Base-by-base conservation (phyloP, 2,329 filamentous ascomycete species). In the Bipolaris bicolor region DNA sequence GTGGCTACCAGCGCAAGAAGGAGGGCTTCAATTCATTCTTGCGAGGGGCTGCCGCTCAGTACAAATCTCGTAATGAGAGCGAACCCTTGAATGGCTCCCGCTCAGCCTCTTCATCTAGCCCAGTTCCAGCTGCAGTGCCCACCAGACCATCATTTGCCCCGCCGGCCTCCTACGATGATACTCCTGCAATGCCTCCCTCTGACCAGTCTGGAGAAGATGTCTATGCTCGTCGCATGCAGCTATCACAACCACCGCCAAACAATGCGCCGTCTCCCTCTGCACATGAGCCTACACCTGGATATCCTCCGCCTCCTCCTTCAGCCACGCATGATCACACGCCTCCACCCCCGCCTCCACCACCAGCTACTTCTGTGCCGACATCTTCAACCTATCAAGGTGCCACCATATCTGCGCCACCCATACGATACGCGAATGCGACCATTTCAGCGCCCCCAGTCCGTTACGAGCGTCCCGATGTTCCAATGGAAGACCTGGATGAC, bases 381-480 rank as follows among this genome's bases (percentile, higher is more conserved):
- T 77, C 72, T 84, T 46, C 60, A 11, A 20, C 36, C 4, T 81
- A 64, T 46, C 63, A 67, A 55, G 64, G 60, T 40, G 80, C 84
- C 10, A 88, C 86, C 7, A 94, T 96, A 72, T 90, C 91, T 40
- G 86, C 89, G 40, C 88, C 90, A 0, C 91, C 92, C 1, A 86
- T 96, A 10, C 88, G 88, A 62, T 96, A 96, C 75, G 59, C 64
- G 16, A 82, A 61, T 24, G 80, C 84, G 16, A 88, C 86, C n/a
- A 94, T 96, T 72, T 91, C 91, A 39, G 86, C 89, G 45, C 88
- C 90, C 1, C 91, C 92, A 3, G 86, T 97, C 9, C 88, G 88
- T 64, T 97, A 96, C 74, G 82, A 67, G 47, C 66, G 54, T 36
- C 62, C 62, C 15, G 61, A 63, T 34, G 31, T 62, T 3, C 57